phyloP scores from a whole-genome alignment of 2,329 filamentous ascomycete species.

The Chrysosphaeria jannelii region DNA sequence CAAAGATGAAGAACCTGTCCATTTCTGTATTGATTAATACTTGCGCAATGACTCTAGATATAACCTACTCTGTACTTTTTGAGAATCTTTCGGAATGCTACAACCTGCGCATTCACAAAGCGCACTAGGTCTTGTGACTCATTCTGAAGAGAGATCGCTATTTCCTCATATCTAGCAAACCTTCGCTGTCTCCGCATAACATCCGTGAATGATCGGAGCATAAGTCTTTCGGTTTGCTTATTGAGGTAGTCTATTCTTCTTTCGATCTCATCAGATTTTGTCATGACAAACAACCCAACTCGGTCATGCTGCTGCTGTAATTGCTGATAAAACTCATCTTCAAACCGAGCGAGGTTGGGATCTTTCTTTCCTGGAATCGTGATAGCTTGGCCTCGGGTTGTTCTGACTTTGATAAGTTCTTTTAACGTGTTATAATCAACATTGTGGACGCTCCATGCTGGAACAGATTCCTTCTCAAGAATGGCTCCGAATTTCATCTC shows the following conservation, averaged over 20 bases:
- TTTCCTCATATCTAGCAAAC: constrained; percentile 21
- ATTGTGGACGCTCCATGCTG: constrained; percentile 61
- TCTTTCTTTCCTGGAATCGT: constrained; percentile 44
- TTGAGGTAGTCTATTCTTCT: constrained; percentile 28
- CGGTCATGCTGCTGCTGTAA: constrained; percentile 48
- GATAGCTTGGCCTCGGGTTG: constrained; percentile 39
- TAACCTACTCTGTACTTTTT: constrained; percentile 41
- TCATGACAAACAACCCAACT: constrained; percentile 47
- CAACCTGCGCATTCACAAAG: constrained; percentile 42
- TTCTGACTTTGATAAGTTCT: constrained; percentile 54
- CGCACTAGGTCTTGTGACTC: constrained; percentile 40
- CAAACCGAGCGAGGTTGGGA: constrained; percentile 27
- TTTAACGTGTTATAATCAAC: constrained; percentile 76
- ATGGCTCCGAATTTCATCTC: constrained; percentile 58
- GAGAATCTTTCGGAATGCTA: constrained; percentile 53
- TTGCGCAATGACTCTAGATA: background rate
- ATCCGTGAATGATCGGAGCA: no score
- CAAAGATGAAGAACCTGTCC: constrained; percentile 43
- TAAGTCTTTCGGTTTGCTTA: constrained; percentile 15
- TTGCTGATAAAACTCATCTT: constrained; percentile 39
- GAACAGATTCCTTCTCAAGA: constrained; percentile 45
- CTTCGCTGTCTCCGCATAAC: constrained; percentile 18
- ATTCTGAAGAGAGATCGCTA: constrained; percentile 27
- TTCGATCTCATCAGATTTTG: constrained; percentile 51
- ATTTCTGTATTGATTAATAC: constrained; percentile 22